phyloP scores from a whole-genome alignment of 768 basidiomycete species.

The Chalciporus piperatus region DNA sequence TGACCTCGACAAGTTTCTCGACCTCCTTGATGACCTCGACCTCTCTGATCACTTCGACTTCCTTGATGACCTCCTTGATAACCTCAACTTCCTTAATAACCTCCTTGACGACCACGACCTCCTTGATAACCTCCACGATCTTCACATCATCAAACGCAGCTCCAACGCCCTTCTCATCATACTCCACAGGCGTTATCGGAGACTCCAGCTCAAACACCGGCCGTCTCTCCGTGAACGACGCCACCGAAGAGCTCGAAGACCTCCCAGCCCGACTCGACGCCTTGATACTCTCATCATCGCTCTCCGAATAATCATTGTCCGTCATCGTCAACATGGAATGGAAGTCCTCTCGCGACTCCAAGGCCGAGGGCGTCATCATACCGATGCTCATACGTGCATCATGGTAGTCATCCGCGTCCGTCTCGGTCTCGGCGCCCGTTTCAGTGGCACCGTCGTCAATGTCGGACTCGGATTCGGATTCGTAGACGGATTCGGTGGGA shows the following conservation, averaged over 20 bases:
- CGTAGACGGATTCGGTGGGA: constrained; percentile 33
- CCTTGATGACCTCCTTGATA: constrained; percentile 28
- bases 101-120: constrained; percentile 22
- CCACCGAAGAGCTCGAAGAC: constrained; percentile 25
- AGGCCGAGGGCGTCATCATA: constrained; percentile 64
- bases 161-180: constrained; percentile 48
- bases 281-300: constrained; percentile 73
- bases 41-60: constrained; percentile 38
- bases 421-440: constrained; percentile 66
- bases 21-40: constrained; percentile 36
- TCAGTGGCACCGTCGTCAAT: constrained; percentile 47
- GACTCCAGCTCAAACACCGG: constrained; percentile 3
- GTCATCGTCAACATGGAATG: constrained; percentile 70
- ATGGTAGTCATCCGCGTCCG: constrained; percentile 68
- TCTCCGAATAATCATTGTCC: constrained; percentile 63
- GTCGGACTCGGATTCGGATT: constrained; percentile 47
- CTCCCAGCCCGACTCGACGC: constrained; percentile 43
- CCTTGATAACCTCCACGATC: constrained; percentile 30
- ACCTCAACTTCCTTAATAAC: constrained; percentile 35
- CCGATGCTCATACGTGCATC: constrained; percentile 69
- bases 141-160: constrained; percentile 31
- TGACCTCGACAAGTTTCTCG: constrained; percentile 10
- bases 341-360: constrained; percentile 69
- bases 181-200: constrained; percentile 34
- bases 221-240: constrained; percentile 19